A percentile compares a stretch with the other conserved stretches of the same genome.
Evolutionary conservation across 1,139 yeast species (phyloP).

Genomic region (Kodamaea fungicola): DNA sequence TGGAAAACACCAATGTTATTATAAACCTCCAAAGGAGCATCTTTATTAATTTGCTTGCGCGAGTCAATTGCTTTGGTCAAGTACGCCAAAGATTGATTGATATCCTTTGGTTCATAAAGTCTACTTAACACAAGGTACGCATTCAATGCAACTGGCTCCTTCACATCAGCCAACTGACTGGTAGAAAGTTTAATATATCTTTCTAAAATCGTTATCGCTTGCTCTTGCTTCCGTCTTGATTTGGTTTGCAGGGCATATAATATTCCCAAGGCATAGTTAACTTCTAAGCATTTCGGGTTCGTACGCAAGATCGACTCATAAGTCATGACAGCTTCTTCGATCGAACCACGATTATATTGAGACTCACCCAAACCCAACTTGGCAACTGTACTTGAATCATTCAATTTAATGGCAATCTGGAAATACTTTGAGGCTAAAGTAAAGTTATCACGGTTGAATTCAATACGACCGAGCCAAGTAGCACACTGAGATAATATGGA

Average conservation of each 20-base stretch:
- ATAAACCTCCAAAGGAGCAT: slow-evolving; percentile 63
- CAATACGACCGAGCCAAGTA: slow-evolving; percentile 83
- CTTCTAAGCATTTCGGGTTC: slow-evolving; percentile 71
- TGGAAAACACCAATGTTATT: slow-evolving; percentile 88
- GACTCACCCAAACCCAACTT: slow-evolving; percentile 85
- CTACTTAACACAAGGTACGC: slow-evolving; percentile 68
- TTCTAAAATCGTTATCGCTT: slow-evolving; percentile 67
- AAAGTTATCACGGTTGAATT: slow-evolving; percentile 56
- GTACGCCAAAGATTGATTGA: slow-evolving; percentile 55
- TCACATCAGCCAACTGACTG: slow-evolving; percentile 24
- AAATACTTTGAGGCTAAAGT: slow-evolving; percentile 70
- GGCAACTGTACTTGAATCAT: slow-evolving; percentile 63
- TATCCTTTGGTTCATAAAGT: slow-evolving; percentile 61
- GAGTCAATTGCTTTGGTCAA: slow-evolving; percentile 57
- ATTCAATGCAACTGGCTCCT: slow-evolving; percentile 65
- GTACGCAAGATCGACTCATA: slow-evolving; percentile 71
- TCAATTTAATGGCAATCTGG: slow-evolving; percentile 64
- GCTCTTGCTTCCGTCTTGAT: slow-evolving; percentile 32
- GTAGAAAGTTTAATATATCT: slow-evolving; percentile 63
- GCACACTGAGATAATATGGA: slow-evolving; percentile 68
- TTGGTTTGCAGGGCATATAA: slow-evolving; percentile 53
- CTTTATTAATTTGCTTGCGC: slow-evolving; percentile 38
- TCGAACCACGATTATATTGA: slow-evolving; percentile 67
- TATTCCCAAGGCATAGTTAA: slow-evolving; percentile 71
- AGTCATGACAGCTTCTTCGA: slow-evolving; percentile 82